Conservation (phyloP, 1,284 basidiomycete species). For the Irpex sp. region DNA sequence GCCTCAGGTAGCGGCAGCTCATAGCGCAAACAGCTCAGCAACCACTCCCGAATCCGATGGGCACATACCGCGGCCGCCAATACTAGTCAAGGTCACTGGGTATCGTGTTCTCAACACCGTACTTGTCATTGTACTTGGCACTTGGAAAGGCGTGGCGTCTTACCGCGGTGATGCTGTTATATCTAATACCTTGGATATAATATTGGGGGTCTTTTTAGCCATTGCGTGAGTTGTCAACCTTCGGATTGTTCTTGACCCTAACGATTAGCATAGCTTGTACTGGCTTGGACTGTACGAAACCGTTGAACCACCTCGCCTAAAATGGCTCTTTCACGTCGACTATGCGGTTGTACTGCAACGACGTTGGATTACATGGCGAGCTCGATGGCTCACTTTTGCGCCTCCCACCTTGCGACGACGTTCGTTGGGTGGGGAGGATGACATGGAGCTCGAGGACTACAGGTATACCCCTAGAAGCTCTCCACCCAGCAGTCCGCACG, state of each 20-base stretch:
- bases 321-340: neutral
- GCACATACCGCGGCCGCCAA: neutral
- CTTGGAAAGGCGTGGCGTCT: neutral
- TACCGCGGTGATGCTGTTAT: neutral
- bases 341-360: neutral
- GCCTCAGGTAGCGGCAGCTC: neutral
- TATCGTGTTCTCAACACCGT: neutral
- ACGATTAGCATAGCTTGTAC: neutral
- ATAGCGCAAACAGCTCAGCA: neutral
- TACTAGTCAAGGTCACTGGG: neutral
- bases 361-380: neutral
- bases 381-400: neutral
- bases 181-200: neutral
- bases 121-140: neutral
- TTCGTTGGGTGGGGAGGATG: too few relatives aligned
- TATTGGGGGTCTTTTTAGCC: neutral
- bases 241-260: neutral
- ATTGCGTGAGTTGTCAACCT: neutral
- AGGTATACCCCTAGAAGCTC: too few relatives aligned
- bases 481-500: too few relatives aligned
- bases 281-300: neutral
- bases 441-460: too few relatives aligned
- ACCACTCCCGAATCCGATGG: neutral
- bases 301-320: neutral
- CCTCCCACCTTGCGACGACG: too few relatives aligned